Conservation (phyloP, 2,329 filamentous ascomycete species). For the Exophiala alcalophila region DNA sequence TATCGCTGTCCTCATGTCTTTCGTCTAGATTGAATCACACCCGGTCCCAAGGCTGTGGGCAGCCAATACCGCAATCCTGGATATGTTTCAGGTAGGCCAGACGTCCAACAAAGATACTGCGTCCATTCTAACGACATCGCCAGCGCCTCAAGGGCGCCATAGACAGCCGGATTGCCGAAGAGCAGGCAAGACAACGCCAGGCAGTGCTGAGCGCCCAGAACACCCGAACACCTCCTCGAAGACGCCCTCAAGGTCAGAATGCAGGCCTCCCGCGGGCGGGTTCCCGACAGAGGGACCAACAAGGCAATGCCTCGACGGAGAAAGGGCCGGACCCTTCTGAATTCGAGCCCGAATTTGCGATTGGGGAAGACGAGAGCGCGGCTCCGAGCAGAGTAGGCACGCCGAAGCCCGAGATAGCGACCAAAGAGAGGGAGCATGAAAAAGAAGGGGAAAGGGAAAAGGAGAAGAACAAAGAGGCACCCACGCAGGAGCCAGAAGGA, state of each 20-base stretch:
- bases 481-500: constrained; percentile 28
- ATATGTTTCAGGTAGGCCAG: constrained; percentile 31
- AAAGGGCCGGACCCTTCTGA: constrained; percentile 76
- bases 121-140: constrained; percentile 1
- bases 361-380: constrained; percentile 70
- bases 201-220: constrained; percentile 39
- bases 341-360: constrained; percentile 80
- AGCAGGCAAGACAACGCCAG: constrained; percentile 74
- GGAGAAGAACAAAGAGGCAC: constrained; percentile 27
- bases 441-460: constrained; percentile 17
- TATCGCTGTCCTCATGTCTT: no score
- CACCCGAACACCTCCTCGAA: constrained; percentile 43
- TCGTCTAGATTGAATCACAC: background rate
- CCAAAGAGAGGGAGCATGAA: constrained; percentile 21
- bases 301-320: constrained; percentile 48
- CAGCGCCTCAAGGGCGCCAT: constrained; percentile 81
- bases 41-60: background rate
- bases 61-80: constrained; percentile 26
- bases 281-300: constrained; percentile 37
- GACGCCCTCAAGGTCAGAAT: constrained; percentile 34
- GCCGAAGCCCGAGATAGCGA: constrained; percentile 50
- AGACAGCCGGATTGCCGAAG: constrained; percentile 83
- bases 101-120: background rate
- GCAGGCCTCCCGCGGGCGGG: constrained; percentile 31
- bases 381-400: constrained; percentile 61